Percentiles rank a stretch among this genome's conserved stretches.
Evolutionary conservation across 176 grass and related monocot species (phyloP).

Genomic region (Carex scoparia): DNA sequence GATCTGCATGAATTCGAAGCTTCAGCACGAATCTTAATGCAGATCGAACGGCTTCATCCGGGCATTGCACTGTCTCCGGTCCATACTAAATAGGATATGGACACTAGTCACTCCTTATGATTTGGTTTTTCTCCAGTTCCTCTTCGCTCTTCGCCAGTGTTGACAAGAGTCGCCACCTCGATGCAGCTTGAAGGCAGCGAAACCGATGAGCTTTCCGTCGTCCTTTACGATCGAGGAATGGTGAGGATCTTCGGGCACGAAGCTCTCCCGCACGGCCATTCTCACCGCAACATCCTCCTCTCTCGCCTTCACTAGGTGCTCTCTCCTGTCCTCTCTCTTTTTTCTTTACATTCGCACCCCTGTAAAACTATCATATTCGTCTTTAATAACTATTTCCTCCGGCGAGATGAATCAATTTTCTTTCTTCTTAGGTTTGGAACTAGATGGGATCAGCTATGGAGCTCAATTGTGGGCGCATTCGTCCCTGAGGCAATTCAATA

Average conservation of each 20-base stretch:
- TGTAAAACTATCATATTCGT: not conserved
- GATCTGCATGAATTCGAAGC: too few species aligned
- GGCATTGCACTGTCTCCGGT: too few species aligned
- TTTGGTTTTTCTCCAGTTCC: not conserved
- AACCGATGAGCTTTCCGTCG: not conserved
- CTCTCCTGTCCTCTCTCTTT: not conserved
- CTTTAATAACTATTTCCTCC: not conserved
- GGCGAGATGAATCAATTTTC: too few species aligned
- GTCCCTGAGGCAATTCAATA: conserved; percentile 61
- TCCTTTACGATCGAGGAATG: conserved; percentile 91
- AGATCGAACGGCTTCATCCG: too few species aligned
- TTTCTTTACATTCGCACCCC: not conserved
- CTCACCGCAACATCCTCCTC: conserved; percentile 70
- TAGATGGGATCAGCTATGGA: conserved; percentile 58
- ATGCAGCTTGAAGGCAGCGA: not conserved
- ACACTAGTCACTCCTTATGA: too few species aligned
- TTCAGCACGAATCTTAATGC: too few species aligned
- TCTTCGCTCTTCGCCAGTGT: not conserved
- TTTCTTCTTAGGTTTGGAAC: conserved; percentile 44
- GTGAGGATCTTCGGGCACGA: conserved; percentile 61
- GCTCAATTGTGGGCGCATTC: conserved; percentile 69
- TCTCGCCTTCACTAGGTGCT: conserved; percentile 45
- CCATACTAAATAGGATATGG: too few species aligned
- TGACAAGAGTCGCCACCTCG: not conserved
- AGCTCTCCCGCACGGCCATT: conserved; percentile 73